Evolutionary conservation across 169 alveolate genomes (phyloP), one percentile per base, ranked within the genome.

Genomic region (Babesia gibsoni): DNA sequence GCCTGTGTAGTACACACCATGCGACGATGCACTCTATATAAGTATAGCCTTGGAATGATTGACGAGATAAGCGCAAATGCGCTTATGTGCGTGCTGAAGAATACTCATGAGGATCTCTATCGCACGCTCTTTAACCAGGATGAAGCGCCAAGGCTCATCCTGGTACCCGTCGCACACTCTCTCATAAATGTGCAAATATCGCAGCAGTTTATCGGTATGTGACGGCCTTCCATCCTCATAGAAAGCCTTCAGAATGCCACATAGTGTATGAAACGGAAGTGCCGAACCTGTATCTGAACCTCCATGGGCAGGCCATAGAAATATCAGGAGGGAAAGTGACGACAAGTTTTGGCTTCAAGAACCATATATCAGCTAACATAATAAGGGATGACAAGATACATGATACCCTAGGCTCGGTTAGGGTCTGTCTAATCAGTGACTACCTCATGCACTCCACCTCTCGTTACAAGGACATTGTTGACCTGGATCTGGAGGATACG

Each of bases 311-410:
- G 53, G 73, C 43, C 6, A 77, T 79, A 20, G 83, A 69, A 29
- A 36, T 79, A 29, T 25, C 43, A 4, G 72, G 32, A 22, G 68
- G 50, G 45, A 42, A 61, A 14, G 72, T 79, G 16, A 45, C 56
- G n/a, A 79, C 88, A 30, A 52, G 83, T 4, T 79, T 52, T 20
- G 88, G 88, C 33, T 79, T 79, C 53, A 79, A 79, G 57, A 69
- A 67, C 35, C 72, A 56, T 36, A 52, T 37, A 18, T 48, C 68
- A 1, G 67, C 78, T 1, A 69, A 79, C 52, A 58, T 79, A 5
- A n/a, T 67, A 14, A 32, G 68, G 30, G 56, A 67, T 23, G 50
- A 54, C 41, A 66, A 57, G 73, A 42, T 75, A 6, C 61, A 39
- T 18, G 70, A 66, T 33, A 2, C 46, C 33, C 50, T 33, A 25